Base-by-base conservation (phyloP, 2,329 filamentous ascomycete genomes). In the Cercospora canescens region DNA sequence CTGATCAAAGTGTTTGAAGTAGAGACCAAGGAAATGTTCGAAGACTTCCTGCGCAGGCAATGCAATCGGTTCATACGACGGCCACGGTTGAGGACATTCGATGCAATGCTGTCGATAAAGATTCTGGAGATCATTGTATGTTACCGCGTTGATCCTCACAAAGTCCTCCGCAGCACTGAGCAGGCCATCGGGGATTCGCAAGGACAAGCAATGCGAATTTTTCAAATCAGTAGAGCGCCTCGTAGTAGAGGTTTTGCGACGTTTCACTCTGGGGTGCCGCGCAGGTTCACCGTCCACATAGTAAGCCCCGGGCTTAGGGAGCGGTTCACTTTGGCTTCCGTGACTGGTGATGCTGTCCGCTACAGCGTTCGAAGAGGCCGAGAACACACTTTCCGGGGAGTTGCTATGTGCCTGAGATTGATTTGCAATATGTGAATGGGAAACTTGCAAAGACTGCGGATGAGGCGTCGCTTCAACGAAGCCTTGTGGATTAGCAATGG, bases 1-100 rank as follows among this genome's bases (percentile, higher is more conserved):
- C 24, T 72, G 70, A 55, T 74, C 70, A 39, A 77, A 77, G 37
- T 69, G 63, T 7, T 73, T 71, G 48, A 75, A 71, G 62, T 75
- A 77, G 1, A 74, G 64, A 18, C 65, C 67, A 24, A 77, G 64
- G 12, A 77, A 59, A 59, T 63, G 54, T 60, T 73, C 67, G 63
- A 74, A 54, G 41, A 73, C 56, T 11, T 65, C 63, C 50, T 64
- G 41, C 9, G 70, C 65, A 21, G 75, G 75, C 21, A 77, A 70
- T 5, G 69, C 64, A 26, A 63, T 62, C 6, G 64, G 62, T 14
- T 69, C 69, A 50, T 70, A 75, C 55, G 68, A 39, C 14, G 41
- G 62, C 65, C 69, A 69, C 21, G 60, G 39, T 11, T 41, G 39
- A 32, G 45, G 58, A 30, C 62, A 28, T 37, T 64, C 30, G 35